Evolutionary conservation across 164 flowering plant species (phyloP).

Genomic region (Macadamia tetraphylla): DNA sequence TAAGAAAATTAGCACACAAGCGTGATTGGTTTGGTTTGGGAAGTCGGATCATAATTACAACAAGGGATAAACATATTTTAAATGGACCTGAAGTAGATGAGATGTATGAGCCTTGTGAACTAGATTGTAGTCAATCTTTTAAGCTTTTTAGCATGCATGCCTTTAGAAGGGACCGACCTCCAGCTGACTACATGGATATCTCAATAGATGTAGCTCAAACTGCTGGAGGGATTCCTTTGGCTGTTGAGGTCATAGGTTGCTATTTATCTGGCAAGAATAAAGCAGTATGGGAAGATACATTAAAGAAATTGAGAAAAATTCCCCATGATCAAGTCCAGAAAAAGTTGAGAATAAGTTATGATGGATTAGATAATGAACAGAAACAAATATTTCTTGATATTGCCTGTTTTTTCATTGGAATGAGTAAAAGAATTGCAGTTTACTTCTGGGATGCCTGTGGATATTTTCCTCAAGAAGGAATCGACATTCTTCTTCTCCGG

Average conservation of each 20-base stretch:
- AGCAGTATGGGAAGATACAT: slow-evolving; percentile 9
- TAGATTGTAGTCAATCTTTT: too few species aligned
- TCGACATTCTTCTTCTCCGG: slow-evolving; percentile 9
- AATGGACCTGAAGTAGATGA: background rate
- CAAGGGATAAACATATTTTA: slow-evolving; percentile 8
- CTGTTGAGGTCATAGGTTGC: slow-evolving; percentile 13
- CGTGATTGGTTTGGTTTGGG: background rate
- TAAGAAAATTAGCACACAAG: background rate
- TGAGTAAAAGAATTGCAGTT: background rate
- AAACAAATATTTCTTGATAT: slow-evolving; percentile 10
- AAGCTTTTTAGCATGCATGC: too few species aligned
- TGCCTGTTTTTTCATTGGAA: slow-evolving; percentile 24
- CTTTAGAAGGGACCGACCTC: background rate
- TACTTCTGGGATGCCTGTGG: slow-evolving; percentile 7
- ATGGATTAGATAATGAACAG: slow-evolving; percentile 2
- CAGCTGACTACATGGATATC: background rate
- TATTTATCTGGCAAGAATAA: slow-evolving; percentile 1
- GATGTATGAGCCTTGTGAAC: too few species aligned
- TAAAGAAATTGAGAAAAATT: slow-evolving; percentile 5
- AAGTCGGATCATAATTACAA: slow-evolving; percentile 10
- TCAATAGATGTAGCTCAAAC: background rate
- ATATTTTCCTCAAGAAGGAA: slow-evolving; percentile 1
- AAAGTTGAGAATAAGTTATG: slow-evolving; percentile 16
- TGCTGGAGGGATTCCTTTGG: slow-evolving; percentile 11
- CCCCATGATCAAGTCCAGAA: slow-evolving; percentile 1